Base-by-base conservation (phyloP, 148 eudicot species). In the Rhododendron vialii region DNA sequence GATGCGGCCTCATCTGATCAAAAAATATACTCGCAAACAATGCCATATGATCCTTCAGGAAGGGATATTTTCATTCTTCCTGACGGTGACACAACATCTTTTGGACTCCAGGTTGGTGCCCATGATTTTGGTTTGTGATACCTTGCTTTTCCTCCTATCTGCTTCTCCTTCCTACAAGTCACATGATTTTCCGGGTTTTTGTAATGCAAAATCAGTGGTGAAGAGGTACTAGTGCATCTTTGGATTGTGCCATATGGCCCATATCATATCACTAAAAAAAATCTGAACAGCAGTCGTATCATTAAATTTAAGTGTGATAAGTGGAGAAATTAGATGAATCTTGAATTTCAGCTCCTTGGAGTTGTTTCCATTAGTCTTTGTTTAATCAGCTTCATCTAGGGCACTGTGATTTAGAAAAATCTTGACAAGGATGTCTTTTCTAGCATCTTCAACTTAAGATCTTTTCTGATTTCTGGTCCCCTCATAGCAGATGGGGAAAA, bases 1-100 rank as follows among this genome's bases (percentile, higher is more conserved):
- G 99, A 84, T 87, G 92, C 93, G 18, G 91, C 83, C 82, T 85
- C 93, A 80, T 82, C 86, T 55, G 98, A 94, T 88, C 98, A 97
- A 88, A 94, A 95, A 87, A 91, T 94, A 87, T 97, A 92, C 89
- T 95, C 99, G 0, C 99, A 97, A 88, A 88, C 96, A 15, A 84
- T 97, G 87, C 98, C 98, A 7, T 78, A 63, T 57, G 89, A 92
- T 26, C 88, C 86, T 87, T 89, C 92, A 87, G 87, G 88, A 48
- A 91, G 82, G 78, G 90, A 92, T 87, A 85, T 95, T 76, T 86
- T 87, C 86, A 84, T 94, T 87, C 91, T 96, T 88, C 95, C 93
- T 61, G 91, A 89, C 59, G 90, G 43, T 80, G 89, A 87, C 77
- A 55, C 89, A 43, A 48, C 73, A 24, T 61, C 33, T 79, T 77